Evolutionary conservation across 2,329 filamentous ascomycete species (phyloP).

Genomic region (Penicillium sp.): DNA sequence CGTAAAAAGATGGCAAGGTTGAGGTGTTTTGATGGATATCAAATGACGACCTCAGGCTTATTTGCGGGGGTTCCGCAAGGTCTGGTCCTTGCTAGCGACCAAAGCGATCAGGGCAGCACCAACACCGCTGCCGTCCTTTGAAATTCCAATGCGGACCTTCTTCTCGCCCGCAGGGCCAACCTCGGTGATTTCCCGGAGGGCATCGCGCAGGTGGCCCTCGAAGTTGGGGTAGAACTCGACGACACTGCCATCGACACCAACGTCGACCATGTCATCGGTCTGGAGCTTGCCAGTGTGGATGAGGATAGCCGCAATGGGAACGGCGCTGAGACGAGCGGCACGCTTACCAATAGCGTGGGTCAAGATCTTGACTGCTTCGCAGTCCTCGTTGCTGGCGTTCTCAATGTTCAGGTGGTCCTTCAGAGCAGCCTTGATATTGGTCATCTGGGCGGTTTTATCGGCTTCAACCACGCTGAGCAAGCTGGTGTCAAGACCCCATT

Average conservation of each 20-base stretch:
- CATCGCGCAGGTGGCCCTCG: slow-evolving; percentile 82
- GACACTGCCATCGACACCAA: slow-evolving; percentile 91
- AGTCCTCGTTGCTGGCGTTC: slow-evolving; percentile 77
- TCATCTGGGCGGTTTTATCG: slow-evolving; percentile 71
- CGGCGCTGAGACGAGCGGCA: slow-evolving; percentile 81
- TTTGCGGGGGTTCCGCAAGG: slow-evolving; percentile 11
- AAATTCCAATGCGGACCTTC: slow-evolving; percentile 89
- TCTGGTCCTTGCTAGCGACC: slow-evolving; percentile 62
- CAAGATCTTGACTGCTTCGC: slow-evolving; percentile 80
- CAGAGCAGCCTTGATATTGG: slow-evolving; percentile 72
- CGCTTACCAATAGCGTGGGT: slow-evolving; percentile 82
- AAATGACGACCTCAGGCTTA: slow-evolving; percentile 5
- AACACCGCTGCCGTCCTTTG: slow-evolving; percentile 94
- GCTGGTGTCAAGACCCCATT: slow-evolving; percentile 89
- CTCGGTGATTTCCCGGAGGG: slow-evolving; percentile 70
- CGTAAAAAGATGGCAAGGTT: neutral
- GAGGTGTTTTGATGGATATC: neutral
- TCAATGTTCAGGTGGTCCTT: slow-evolving; percentile 74
- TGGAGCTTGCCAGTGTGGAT: slow-evolving; percentile 73
- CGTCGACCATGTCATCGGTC: slow-evolving; percentile 72
- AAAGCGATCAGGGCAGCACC: slow-evolving; percentile 93
- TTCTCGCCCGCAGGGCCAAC: slow-evolving; percentile 78
- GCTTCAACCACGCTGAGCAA: slow-evolving; percentile 85
- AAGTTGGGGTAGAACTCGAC: slow-evolving; percentile 97
- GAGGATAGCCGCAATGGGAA: slow-evolving; percentile 82